These are phyloP conservation scores for Colletotrichum agaves DNA, from an alignment of 2,329 filamentous ascomycete species.

Conservation along the genomic window DNA sequence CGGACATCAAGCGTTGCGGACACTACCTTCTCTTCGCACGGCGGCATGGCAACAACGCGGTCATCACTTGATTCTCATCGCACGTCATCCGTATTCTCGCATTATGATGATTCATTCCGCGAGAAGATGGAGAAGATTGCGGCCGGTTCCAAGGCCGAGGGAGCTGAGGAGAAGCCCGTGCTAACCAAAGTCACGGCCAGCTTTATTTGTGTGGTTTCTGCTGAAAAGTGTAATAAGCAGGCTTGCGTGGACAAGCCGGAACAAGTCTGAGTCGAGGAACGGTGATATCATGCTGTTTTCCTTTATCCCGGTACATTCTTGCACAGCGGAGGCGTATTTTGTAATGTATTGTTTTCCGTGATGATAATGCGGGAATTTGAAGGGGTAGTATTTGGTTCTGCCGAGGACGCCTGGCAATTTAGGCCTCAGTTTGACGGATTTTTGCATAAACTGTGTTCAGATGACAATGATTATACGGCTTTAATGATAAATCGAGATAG, in stretches of 20 bases:
- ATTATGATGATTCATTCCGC: slow-evolving; percentile 33
- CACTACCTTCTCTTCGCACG: slow-evolving; percentile 26
- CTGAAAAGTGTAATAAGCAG: neutral
- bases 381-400: too few species aligned
- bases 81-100: slow-evolving; percentile 32
- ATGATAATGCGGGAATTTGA: too few species aligned
- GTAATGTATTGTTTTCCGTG: too few species aligned
- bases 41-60: slow-evolving; percentile 16
- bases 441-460: too few species aligned
- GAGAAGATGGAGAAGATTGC: slow-evolving; percentile 34
- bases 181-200: slow-evolving; percentile 7
- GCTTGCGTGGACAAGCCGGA: neutral
- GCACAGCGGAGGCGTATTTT: too few species aligned
- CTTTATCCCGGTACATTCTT: too few species aligned
- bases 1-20: slow-evolving; percentile 24
- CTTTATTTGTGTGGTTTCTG: slow-evolving; percentile 20
- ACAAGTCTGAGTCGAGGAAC: neutral
- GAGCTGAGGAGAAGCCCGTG: slow-evolving; percentile 18
- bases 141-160: neutral
- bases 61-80: slow-evolving; percentile 30
- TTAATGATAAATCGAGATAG: too few species aligned
- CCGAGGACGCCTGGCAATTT: too few species aligned
- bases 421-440: too few species aligned
- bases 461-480: too few species aligned
- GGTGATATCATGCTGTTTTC: too few species aligned